These are phyloP conservation scores for Yarrowia sp. DNA, from an alignment of 805 yeast species.

Conservation along the genomic window DNA sequence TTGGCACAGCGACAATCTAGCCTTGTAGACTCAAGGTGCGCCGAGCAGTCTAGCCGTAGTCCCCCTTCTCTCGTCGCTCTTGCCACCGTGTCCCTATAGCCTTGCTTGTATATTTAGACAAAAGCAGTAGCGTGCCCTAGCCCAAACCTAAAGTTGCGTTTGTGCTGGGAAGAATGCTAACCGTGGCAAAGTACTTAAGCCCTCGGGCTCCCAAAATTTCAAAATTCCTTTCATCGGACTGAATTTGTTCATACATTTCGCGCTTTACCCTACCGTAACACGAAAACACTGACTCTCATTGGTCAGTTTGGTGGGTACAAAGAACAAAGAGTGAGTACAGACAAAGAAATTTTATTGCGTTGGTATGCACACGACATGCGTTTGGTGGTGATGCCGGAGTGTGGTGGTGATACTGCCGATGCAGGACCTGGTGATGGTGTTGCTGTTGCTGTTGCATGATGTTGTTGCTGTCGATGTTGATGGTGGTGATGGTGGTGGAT, in stretches of 20 bases:
- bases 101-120: conserved; percentile 24
- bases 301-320: conserved; percentile 26
- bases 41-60: conserved; percentile 12
- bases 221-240: conserved; percentile 26
- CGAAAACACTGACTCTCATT: conserved; percentile 26
- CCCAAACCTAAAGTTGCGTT: conserved; percentile 21
- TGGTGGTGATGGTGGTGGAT: neutral
- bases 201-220: conserved; percentile 27
- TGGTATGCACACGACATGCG: conserved; percentile 24
- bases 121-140: conserved; percentile 16
- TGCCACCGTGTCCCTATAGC: conserved; percentile 25
- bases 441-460: neutral
- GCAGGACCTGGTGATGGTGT: neutral
- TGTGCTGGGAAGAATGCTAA: conserved; percentile 27
- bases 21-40: neutral
- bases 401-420: neutral
- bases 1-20: neutral
- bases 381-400: neutral
- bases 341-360: conserved; percentile 18
- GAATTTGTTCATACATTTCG: conserved; percentile 25
- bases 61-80: conserved; percentile 11
- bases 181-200: conserved; percentile 26
- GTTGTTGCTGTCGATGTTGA: neutral
- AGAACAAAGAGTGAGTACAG: conserved; percentile 26
- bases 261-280: conserved; percentile 27